phyloP scores from a whole-genome alignment of 768 basidiomycete species.

The Termitomyces sp. region DNA sequence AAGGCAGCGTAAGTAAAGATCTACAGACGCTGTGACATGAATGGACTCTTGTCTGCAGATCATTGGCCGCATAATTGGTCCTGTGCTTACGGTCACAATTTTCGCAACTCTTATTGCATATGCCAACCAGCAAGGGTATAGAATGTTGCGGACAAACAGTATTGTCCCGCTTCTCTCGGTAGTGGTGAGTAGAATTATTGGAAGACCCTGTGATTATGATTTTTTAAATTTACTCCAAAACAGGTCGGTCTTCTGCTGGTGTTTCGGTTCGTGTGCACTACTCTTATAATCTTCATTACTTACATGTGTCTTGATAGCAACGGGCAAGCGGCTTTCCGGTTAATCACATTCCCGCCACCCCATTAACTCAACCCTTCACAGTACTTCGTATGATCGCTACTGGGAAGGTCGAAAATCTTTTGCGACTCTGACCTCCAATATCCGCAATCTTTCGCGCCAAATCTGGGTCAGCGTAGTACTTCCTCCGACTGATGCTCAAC shows the following conservation, averaged over 20 bases:
- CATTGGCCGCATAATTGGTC: slow-evolving; percentile 66
- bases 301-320: slow-evolving; percentile 40
- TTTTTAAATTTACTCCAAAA: slow-evolving; percentile 1
- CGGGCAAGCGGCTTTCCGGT: slow-evolving; percentile 35
- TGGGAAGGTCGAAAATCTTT: slow-evolving; percentile 90
- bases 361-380: slow-evolving; percentile 19
- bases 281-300: not conserved
- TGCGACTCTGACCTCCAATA: slow-evolving; percentile 61
- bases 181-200: slow-evolving; percentile 53
- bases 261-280: slow-evolving; percentile 52
- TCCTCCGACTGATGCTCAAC: slow-evolving; percentile 47
- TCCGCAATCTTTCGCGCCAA: slow-evolving; percentile 71
- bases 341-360: not conserved
- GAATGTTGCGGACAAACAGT: slow-evolving; percentile 68
- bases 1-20: slow-evolving; percentile 65
- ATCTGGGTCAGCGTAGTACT: slow-evolving; percentile 78
- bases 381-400: slow-evolving; percentile 82
- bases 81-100: slow-evolving; percentile 78
- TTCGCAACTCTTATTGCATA: slow-evolving; percentile 63
- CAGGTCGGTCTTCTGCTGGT: slow-evolving; percentile 88
- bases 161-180: slow-evolving; percentile 87
- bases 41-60: slow-evolving; percentile 38
- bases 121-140: slow-evolving; percentile 49
- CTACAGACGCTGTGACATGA: slow-evolving; percentile 5
- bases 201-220: not conserved